Conservation (phyloP, 2,329 filamentous ascomycete species). For the Fonsecaea pedrosoi region DNA sequence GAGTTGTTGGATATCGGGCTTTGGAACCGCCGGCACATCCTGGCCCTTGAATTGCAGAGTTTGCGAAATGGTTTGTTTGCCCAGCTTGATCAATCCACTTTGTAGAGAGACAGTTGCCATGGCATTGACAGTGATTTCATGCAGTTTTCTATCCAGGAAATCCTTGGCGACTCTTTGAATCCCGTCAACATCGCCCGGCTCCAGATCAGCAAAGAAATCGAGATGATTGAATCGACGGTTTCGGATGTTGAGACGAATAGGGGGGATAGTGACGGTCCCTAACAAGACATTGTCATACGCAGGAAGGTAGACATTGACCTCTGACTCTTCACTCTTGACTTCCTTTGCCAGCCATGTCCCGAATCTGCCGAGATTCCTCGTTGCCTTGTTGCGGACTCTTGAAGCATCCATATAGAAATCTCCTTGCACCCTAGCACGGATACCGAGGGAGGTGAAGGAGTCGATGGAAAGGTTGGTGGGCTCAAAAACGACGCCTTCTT, state of each 20-base stretch:
- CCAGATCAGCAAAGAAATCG: slow-evolving; percentile 78
- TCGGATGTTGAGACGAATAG: slow-evolving; percentile 75
- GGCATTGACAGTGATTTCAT: slow-evolving; percentile 73
- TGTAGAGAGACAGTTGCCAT: slow-evolving; percentile 75
- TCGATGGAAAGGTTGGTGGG: slow-evolving; percentile 85
- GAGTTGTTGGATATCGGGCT: slow-evolving; percentile 81
- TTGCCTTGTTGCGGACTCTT: slow-evolving; percentile 72
- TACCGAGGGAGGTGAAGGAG: slow-evolving; percentile 78
- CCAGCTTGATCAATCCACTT: slow-evolving; percentile 79
- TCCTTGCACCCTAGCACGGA: slow-evolving; percentile 80
- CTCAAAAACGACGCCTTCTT: slow-evolving; percentile 80
- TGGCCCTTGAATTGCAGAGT: slow-evolving; percentile 54
- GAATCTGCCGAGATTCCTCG: slow-evolving; percentile 76
- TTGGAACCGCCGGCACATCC: slow-evolving; percentile 77
- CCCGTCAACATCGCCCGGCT: slow-evolving; percentile 76
- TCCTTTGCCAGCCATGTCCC: slow-evolving; percentile 81
- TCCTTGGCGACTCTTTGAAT: slow-evolving; percentile 83
- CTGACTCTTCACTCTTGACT: slow-evolving; percentile 74
- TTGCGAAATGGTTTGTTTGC: slow-evolving; percentile 76
- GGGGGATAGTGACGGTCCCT: slow-evolving; percentile 77
- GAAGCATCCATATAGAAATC: slow-evolving; percentile 81
- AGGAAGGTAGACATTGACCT: slow-evolving; percentile 78
- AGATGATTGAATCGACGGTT: slow-evolving; percentile 79
- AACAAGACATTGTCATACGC: slow-evolving; percentile 79
- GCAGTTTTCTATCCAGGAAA: slow-evolving; percentile 81